phyloP scores from a whole-genome alignment of 495 filamentous ascomycete genomes.

The Trichocladium antarcticum region DNA sequence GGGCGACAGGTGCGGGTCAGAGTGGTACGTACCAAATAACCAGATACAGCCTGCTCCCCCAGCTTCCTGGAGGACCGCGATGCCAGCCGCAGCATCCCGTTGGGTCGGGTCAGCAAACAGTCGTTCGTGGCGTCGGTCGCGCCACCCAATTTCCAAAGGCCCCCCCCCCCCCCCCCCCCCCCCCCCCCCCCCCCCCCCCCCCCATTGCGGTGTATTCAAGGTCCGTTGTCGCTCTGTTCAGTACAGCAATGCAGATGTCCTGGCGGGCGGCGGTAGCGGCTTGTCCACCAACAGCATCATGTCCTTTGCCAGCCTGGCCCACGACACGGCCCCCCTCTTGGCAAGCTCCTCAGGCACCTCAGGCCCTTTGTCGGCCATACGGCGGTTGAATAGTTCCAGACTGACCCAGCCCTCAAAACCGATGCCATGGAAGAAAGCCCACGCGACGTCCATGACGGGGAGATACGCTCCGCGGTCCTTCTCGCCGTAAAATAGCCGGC shows the following conservation, averaged over 20 bases:
- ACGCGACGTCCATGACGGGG: conserved; percentile 51
- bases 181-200: too few relatives aligned
- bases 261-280: conserved; percentile 11
- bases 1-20: too few relatives aligned
- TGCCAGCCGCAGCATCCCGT: conserved; percentile 73
- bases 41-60: conserved; percentile 54
- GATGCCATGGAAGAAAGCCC: conserved; percentile 50
- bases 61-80: conserved; percentile 65
- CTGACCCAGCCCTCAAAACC: conserved; percentile 70
- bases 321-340: conserved; percentile 49
- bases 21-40: conserved; percentile 44
- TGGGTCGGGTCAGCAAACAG: too few relatives aligned
- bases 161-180: too few relatives aligned
- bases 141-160: conserved; percentile 74
- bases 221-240: conserved; percentile 54
- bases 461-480: conserved; percentile 59
- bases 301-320: conserved; percentile 47
- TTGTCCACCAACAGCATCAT: conserved; percentile 42
- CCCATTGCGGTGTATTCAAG: conserved; percentile 63
- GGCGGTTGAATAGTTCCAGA: conserved; percentile 64
- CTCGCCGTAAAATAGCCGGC: conserved; percentile 65
- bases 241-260: conserved; percentile 25
- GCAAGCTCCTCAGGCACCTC: conserved; percentile 54
- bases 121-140: conserved; percentile 76
- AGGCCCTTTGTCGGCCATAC: conserved; percentile 42